These are phyloP conservation scores for Spongiforma sp. DNA, from an alignment of 1,284 basidiomycete species.

Conservation along the genomic window DNA sequence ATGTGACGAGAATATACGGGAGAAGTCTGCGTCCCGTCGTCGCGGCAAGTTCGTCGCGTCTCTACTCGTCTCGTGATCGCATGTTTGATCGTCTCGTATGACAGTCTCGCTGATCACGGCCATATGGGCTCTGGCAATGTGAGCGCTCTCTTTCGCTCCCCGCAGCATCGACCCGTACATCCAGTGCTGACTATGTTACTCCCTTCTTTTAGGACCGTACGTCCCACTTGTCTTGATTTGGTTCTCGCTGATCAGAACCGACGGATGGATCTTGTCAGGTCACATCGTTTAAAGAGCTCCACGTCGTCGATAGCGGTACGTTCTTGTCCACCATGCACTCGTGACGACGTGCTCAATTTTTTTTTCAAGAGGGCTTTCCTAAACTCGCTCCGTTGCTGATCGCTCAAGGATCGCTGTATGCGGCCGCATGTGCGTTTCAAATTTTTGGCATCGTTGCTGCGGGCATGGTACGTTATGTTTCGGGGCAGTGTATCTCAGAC, in stretches of 20 bases:
- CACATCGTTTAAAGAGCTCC: constrained; percentile 59
- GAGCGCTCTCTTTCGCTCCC: constrained; percentile 41
- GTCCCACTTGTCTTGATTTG: too few relatives aligned
- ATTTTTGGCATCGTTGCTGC: constrained; percentile 62
- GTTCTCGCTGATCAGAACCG: too few relatives aligned
- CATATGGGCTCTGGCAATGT: constrained; percentile 69
- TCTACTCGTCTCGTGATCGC: neutral
- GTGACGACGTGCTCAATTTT: neutral
- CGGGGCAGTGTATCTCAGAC: neutral
- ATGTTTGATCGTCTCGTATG: constrained; percentile 2
- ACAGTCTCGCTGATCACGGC: constrained; percentile 54
- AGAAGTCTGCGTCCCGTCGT: constrained; percentile 64
- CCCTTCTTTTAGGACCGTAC: constrained; percentile 59
- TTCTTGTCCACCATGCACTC: constrained; percentile 28
- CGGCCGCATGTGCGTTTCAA: constrained; percentile 58
- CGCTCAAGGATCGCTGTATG: constrained; percentile 62
- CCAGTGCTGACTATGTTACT: constrained; percentile 1
- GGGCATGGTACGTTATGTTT: constrained; percentile 51
- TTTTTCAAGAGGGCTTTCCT: constrained; percentile 45
- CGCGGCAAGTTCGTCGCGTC: constrained; percentile 53
- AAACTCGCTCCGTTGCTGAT: constrained; percentile 65
- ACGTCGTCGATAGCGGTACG: constrained; percentile 51
- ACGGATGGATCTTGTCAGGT: constrained; percentile 57
- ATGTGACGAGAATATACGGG: constrained; percentile 58
- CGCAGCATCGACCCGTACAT: neutral